A percentile compares a stretch with the other conserved stretches of the same genome.
Conservation (phyloP, 495 filamentous ascomycete genomes). For the Trichoderma asperelloides region DNA sequence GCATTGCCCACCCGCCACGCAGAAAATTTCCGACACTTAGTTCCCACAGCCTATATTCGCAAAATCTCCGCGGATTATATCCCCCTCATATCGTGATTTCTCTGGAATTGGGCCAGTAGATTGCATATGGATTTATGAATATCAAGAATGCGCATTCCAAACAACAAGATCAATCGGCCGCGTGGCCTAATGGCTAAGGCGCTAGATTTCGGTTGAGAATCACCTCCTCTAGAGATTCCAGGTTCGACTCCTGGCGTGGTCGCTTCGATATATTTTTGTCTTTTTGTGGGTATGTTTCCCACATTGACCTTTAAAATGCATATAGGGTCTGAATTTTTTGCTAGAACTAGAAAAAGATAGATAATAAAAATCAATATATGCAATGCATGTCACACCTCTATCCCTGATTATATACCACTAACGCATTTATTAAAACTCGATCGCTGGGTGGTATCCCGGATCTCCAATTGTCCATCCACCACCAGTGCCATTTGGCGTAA, state of each 20-base stretch:
- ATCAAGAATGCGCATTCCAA: background rate
- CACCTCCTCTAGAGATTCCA: slow-evolving; percentile 5
- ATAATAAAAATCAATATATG: background rate
- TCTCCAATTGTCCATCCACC: background rate
- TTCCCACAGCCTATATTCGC: too few species aligned
- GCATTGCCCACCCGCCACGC: too few species aligned
- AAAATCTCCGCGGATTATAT: too few species aligned
- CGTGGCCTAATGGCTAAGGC: slow-evolving; percentile 8
- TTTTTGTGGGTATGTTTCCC: background rate
- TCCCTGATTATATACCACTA: background rate
- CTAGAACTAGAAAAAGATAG: background rate
- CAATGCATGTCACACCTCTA: background rate
- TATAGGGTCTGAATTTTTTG: background rate
- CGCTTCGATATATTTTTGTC: background rate
- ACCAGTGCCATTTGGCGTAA: background rate
- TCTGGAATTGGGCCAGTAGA: background rate
- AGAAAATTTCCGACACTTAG: too few species aligned
- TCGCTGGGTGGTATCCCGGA: background rate
- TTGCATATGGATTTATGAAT: background rate
- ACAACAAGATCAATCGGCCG: background rate
- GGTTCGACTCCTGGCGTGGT: slow-evolving; percentile 8
- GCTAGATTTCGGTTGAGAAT: slow-evolving; percentile 4
- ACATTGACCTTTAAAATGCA: background rate
- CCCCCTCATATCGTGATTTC: background rate
- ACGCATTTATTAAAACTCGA: background rate